Conservation (phyloP, 78 protist species). For the Cavenderia fasciculata region DNA sequence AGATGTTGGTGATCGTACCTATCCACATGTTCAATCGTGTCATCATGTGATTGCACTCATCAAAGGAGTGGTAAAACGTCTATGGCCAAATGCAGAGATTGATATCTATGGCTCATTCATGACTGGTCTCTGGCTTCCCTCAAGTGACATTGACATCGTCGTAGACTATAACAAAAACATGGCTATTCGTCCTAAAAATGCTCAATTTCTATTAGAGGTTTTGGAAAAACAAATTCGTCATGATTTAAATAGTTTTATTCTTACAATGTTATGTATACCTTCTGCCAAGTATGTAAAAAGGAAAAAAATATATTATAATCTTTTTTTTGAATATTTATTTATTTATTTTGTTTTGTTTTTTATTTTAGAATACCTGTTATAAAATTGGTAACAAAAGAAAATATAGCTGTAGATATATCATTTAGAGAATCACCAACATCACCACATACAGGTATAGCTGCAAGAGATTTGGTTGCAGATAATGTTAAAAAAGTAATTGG, state of each 20-base stretch:
- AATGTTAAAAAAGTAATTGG: slow-evolving; percentile 55
- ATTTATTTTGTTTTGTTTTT: too few relatives aligned
- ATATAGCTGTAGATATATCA: slow-evolving; percentile 60
- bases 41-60: slow-evolving; percentile 48
- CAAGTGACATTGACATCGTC: slow-evolving; percentile 60
- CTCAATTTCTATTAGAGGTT: slow-evolving; percentile 62
- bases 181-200: slow-evolving; percentile 69
- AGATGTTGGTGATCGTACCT: slow-evolving; percentile 72
- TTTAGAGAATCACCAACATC: slow-evolving; percentile 71
- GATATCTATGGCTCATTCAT: slow-evolving; percentile 57
- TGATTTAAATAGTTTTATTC: slow-evolving; percentile 37
- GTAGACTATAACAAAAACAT: slow-evolving; percentile 66
- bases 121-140: slow-evolving; percentile 69
- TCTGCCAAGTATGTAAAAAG: too few relatives aligned
- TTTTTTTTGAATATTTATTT: too few relatives aligned
- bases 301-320: too few relatives aligned
- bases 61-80: slow-evolving; percentile 34
- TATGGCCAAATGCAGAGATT: slow-evolving; percentile 71
- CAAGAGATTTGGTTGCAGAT: slow-evolving; percentile 52
- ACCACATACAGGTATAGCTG: slow-evolving; percentile 65
- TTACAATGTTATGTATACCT: slow-evolving; percentile 64
- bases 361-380: slow-evolving; percentile 71
- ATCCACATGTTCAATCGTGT: slow-evolving; percentile 73
- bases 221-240: slow-evolving; percentile 60
- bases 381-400: slow-evolving; percentile 59